Percentiles rank a stretch among this genome's conserved stretches.
phyloP scores from a whole-genome alignment of 768 basidiomycete species.

The Psilocybe sp. region DNA sequence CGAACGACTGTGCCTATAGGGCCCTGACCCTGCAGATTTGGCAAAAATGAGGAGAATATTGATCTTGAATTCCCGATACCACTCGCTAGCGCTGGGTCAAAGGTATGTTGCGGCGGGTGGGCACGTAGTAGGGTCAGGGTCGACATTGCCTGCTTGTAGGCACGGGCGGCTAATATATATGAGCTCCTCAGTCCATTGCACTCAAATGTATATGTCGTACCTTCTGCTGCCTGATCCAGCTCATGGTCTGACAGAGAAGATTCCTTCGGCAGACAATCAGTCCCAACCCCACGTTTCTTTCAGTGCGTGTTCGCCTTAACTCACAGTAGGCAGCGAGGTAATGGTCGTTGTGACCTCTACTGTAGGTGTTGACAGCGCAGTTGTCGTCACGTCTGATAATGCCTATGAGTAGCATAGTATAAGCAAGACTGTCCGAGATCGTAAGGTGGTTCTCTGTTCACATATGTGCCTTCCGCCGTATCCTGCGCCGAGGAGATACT shows the following conservation, averaged over 20 bases:
- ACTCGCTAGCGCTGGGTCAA: constrained; percentile 48
- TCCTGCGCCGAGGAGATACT: constrained; percentile 43
- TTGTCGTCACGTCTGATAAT: constrained; percentile 14
- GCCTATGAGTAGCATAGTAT: constrained; percentile 11
- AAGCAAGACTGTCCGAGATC: not conserved
- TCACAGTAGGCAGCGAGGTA: constrained; percentile 12
- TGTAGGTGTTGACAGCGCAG: constrained; percentile 8
- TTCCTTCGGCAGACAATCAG: constrained; percentile 3
- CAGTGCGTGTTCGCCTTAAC: not conserved
- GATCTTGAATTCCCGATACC: constrained; percentile 43
- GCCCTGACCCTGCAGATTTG: constrained; percentile 73
- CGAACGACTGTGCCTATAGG: constrained; percentile 70
- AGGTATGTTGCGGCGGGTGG: constrained; percentile 51
- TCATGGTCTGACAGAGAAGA: constrained; percentile 16
- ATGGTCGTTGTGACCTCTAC: constrained; percentile 14
- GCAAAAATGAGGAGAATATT: constrained; percentile 63
- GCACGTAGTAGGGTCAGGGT: constrained; percentile 67
- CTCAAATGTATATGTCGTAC: constrained; percentile 23
- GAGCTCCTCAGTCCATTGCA: not conserved
- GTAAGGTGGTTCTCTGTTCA: constrained; percentile 11
- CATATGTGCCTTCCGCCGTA: constrained; percentile 25
- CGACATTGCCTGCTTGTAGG: constrained; percentile 71
- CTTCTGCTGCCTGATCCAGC: constrained; percentile 43
- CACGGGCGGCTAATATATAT: constrained; percentile 55
- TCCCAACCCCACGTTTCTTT: not conserved